Evolutionary conservation across 1,284 basidiomycete species (phyloP).

Genomic region (Papiliotrema nemorosa): DNA sequence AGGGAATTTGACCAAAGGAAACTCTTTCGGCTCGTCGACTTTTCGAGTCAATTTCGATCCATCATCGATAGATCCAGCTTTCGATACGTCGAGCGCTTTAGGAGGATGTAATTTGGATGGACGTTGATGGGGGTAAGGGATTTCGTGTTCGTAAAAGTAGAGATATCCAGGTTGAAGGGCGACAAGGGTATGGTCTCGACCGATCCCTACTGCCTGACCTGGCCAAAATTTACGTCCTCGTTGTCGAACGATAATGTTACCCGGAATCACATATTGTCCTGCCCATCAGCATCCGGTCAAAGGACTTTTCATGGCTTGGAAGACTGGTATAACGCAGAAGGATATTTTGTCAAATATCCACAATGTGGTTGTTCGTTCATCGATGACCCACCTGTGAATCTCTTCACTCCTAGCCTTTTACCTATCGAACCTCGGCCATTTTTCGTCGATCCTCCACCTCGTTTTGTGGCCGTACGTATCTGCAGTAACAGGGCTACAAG

Average conservation of each 20-base stretch:
- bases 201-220: constrained; percentile 85
- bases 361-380: no score
- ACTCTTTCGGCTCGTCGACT: neutral
- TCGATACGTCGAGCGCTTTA: neutral
- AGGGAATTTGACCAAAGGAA: constrained; percentile 37
- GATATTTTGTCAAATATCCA: no score
- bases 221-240: constrained; percentile 85
- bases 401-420: constrained; percentile 86
- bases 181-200: constrained; percentile 87
- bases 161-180: constrained; percentile 84
- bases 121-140: constrained; percentile 38
- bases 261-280: constrained; percentile 85
- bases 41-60: neutral
- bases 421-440: constrained; percentile 89
- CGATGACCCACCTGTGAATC: constrained; percentile 83
- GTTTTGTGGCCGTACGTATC: constrained; percentile 87
- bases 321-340: no score
- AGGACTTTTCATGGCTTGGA: no score
- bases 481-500: constrained; percentile 48
- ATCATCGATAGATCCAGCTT: constrained; percentile 53
- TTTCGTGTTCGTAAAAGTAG: constrained; percentile 67
- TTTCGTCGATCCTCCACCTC: constrained; percentile 84
- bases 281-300: constrained; percentile 5
- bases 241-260: constrained; percentile 90
- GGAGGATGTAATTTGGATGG: constrained; percentile 1